Conservation (phyloP, 345 rosid genomes). For the Orychophragmus violaceus region DNA sequence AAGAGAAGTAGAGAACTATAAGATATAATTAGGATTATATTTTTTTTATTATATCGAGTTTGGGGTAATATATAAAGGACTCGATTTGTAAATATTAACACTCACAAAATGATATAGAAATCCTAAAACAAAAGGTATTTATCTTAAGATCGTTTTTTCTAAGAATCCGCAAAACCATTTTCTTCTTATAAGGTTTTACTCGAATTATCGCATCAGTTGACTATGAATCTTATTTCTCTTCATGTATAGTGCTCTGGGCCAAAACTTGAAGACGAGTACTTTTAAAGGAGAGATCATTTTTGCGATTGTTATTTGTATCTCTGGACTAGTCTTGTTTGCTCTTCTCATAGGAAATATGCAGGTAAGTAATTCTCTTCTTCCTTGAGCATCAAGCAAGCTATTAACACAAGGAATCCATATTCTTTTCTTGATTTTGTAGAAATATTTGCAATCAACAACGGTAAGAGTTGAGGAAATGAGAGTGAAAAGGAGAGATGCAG, state of each 20-base stretch:
- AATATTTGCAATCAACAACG: slow-evolving; percentile 35
- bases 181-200: no score
- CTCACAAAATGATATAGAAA: no score
- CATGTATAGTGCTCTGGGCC: slow-evolving; percentile 47
- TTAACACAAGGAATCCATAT: neutral
- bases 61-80: no score
- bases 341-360: slow-evolving; percentile 64
- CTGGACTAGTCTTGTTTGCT: slow-evolving; percentile 54
- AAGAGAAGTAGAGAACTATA: no score
- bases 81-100: no score
- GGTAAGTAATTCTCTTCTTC: slow-evolving; percentile 18
- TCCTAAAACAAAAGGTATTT: no score
- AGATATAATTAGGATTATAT: no score
- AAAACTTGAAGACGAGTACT: slow-evolving; percentile 50
- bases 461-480: slow-evolving; percentile 40
- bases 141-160: no score
- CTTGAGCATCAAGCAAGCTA: neutral
- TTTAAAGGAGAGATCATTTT: slow-evolving; percentile 41
- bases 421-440: slow-evolving; percentile 1
- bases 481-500: slow-evolving; percentile 37
- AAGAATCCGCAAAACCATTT: no score
- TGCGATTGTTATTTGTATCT: slow-evolving; percentile 38
- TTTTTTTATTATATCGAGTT: no score
- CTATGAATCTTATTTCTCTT: neutral
- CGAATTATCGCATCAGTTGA: no score